These are phyloP conservation scores for Colletotrichum plurivorum DNA, from an alignment of 2,329 filamentous ascomycete genomes.

Conservation along the genomic window DNA sequence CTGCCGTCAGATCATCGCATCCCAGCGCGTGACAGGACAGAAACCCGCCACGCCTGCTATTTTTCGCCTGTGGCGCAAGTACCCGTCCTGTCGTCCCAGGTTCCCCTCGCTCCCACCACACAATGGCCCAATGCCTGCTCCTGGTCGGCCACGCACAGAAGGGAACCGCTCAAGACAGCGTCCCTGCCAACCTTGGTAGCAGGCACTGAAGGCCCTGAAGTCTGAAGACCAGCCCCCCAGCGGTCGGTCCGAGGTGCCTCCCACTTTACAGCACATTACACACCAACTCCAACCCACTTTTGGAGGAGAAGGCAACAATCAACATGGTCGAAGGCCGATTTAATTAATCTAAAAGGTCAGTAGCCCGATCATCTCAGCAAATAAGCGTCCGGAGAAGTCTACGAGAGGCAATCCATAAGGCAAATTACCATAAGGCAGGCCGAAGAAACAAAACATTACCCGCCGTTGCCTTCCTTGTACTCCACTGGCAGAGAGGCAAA, in stretches of 20 bases:
- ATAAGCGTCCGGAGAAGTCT: conserved; percentile 24
- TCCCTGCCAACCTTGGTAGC: too few species aligned
- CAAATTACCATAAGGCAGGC: neutral
- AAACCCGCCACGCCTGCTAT: neutral
- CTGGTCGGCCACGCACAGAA: conserved; percentile 15
- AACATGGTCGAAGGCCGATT: conserved; percentile 20
- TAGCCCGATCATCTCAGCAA: conserved; percentile 21
- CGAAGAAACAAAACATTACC: conserved; percentile 27
- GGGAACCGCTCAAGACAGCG: neutral
- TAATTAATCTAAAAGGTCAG: conserved; percentile 17
- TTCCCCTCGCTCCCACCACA: conserved; percentile 20
- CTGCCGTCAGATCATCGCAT: conserved; percentile 38
- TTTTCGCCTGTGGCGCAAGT: neutral
- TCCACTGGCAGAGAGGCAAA: neutral
- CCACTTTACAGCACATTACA: neutral
- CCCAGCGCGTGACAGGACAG: conserved; percentile 6
- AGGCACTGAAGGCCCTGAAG: conserved; percentile 19
- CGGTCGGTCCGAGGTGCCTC: neutral
- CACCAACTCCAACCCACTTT: conserved; percentile 22
- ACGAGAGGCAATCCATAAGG: conserved; percentile 22
- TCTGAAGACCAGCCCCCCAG: conserved; percentile 21
- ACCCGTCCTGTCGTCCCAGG: conserved; percentile 16
- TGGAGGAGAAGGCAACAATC: conserved; percentile 27
- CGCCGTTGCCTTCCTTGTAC: conserved; percentile 23
- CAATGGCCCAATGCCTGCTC: conserved; percentile 6